phyloP scores from a whole-genome alignment of 768 basidiomycete species.

The Termitomyces sp. region DNA sequence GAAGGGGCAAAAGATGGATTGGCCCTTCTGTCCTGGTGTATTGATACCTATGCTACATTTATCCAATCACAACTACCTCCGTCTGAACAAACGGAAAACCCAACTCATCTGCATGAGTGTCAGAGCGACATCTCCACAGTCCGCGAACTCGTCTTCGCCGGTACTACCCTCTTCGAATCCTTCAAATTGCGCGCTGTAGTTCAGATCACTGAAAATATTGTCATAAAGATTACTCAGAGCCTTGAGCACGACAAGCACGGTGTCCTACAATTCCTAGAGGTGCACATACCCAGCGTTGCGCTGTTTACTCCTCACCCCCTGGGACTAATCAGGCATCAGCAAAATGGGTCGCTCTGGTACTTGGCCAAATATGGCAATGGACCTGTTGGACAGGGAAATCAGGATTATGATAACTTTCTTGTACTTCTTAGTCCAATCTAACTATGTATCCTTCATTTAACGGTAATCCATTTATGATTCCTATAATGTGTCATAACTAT shows the following conservation, averaged over 20 bases:
- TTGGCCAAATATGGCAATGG: no score
- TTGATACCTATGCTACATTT: not conserved
- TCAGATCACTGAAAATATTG: not conserved
- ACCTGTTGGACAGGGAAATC: no score
- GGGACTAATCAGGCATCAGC: not conserved
- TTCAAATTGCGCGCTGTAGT: not conserved
- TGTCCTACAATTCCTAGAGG: not conserved
- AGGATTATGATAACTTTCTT: no score
- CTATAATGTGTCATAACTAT: no score
- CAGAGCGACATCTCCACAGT: not conserved
- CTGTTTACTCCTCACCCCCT: not conserved
- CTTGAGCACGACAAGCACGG: not conserved
- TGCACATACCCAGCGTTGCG: not conserved
- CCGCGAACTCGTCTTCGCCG: not conserved
- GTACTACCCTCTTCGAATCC: not conserved
- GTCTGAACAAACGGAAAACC: not conserved
- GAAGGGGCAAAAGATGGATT: not conserved
- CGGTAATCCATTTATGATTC: no score
- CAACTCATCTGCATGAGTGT: not conserved
- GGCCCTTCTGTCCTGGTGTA: not conserved
- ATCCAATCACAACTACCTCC: not conserved
- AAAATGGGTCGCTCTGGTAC: no score
- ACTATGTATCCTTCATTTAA: no score
- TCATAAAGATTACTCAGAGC: not conserved
- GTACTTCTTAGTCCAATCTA: no score